A percentile compares a stretch with the other conserved stretches of the same genome.
Conservation (phyloP, 441 rosid species). For the Erodium moschatum region DNA sequence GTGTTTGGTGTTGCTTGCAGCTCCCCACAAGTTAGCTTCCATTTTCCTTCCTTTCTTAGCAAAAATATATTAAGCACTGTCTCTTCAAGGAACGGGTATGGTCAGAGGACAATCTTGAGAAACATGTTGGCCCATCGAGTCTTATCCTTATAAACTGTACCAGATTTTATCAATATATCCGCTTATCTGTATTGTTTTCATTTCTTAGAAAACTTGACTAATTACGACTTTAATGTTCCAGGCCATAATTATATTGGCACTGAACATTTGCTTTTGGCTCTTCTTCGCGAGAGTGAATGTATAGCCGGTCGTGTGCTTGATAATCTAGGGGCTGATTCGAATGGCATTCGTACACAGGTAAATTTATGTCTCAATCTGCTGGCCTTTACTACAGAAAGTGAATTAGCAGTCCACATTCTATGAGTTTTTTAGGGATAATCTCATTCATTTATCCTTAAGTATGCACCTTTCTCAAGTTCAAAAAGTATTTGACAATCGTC, state of each 20-base stretch:
- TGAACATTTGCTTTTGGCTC: conserved; percentile 81
- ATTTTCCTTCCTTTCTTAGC: neutral
- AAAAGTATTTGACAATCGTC: too few species aligned
- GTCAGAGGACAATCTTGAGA: too few species aligned
- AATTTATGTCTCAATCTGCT: neutral
- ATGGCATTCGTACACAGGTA: conserved; percentile 88
- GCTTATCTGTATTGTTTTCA: neutral
- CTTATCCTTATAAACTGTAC: neutral
- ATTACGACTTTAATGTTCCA: conserved; percentile 23
- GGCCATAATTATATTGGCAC: conserved; percentile 98
- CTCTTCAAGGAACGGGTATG: too few species aligned
- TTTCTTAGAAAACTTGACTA: neutral
- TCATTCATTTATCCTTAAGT: too few species aligned
- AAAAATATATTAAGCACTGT: too few species aligned
- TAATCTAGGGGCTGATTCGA: conserved; percentile 83
- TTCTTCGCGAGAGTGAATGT: conserved; percentile 98
- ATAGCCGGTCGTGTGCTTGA: conserved; percentile 98
- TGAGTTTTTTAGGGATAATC: too few species aligned
- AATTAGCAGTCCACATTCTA: too few species aligned
- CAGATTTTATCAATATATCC: neutral
- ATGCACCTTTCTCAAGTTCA: too few species aligned
- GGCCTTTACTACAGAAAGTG: too few species aligned
- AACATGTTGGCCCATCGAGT: neutral
- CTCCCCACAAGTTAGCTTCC: neutral
- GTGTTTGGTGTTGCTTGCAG: neutral